Base-by-base conservation (phyloP, 2,329 filamentous ascomycete genomes). In the Fusarium lateritium region DNA sequence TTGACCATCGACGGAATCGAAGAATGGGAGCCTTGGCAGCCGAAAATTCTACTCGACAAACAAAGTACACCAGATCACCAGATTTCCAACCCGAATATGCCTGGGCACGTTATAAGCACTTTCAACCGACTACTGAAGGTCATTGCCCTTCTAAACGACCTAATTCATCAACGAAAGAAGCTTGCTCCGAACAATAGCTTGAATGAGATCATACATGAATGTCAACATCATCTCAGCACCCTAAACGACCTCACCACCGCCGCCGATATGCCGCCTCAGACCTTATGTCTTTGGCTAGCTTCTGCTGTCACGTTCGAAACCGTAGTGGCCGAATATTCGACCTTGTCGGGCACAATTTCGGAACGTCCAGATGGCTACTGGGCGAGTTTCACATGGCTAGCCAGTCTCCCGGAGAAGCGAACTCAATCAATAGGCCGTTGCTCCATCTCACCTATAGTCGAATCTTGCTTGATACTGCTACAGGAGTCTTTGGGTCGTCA, bases 1-100 rank as follows among this genome's bases (percentile, higher is more conserved):
- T 19, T 60, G 2, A 9, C 15, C 0, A 51, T 31, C 5, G 58
- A 61, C 2, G 58, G 58, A 1, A 52, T 60, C 7, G 58, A 61
- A 8, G 58, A 61, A 9, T 61, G 58, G 44, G 58, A 61, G 2
- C 55, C 44, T 13, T 60, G 39, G 55, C 45, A 61, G 7, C 55
- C 44, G 2, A 61, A 51, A 14, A 26, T 60, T 4, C 3, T 61
- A 5, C 6, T 34, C 5, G 9, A 21, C 8, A 4, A 14, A 1
- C 8, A 4, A 3, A 2, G 3, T 5, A 2, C 3, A 28, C 2
- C 7, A 11, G 26, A 13, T 7, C 52, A 19, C 2, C 36, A 11
- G 3, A 22, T 8, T 1, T 31, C 33, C 13, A 45, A 28, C 11
- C 7, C 33, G 2, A 38, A 61, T 26, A 5, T 28, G n/a, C 58